Conservation (phyloP, 2,329 filamentous ascomycete species). For the Fusarium solani-melongenae region DNA sequence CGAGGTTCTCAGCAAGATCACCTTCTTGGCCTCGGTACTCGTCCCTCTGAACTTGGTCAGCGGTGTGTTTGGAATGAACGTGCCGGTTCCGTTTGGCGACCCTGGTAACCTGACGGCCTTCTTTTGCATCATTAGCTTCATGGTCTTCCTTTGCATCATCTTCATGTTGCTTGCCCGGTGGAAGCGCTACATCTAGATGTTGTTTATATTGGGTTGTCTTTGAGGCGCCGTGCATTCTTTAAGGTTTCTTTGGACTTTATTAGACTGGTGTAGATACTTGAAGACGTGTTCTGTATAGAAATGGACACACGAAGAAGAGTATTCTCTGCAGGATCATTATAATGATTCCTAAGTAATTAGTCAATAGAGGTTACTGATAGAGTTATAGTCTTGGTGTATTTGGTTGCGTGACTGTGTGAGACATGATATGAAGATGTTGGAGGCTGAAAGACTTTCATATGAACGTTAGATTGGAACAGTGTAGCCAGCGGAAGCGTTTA, state of each 20-base stretch:
- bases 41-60: slow-evolving; percentile 95
- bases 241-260: slow-evolving; percentile 18
- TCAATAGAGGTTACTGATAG: slow-evolving; percentile 13
- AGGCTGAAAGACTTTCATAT: background rate
- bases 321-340: slow-evolving; percentile 9
- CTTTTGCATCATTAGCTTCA: slow-evolving; percentile 47
- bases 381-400: background rate
- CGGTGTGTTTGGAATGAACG: slow-evolving; percentile 90
- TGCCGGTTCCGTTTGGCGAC: slow-evolving; percentile 74
- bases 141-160: slow-evolving; percentile 64
- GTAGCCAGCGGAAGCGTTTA: background rate
- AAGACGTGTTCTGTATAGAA: slow-evolving; percentile 23
- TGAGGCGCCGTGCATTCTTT: slow-evolving; percentile 2
- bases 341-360: slow-evolving; percentile 17
- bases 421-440: background rate
- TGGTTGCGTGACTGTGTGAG: background rate
- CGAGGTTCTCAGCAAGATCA: slow-evolving; percentile 92
- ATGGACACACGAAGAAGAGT: slow-evolving; percentile 3
- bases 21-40: slow-evolving; percentile 92
- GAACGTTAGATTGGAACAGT: background rate
- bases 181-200: slow-evolving; percentile 58
- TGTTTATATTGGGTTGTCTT: background rate
- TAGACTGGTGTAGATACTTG: slow-evolving; percentile 30
- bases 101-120: slow-evolving; percentile 59
- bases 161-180: slow-evolving; percentile 59